A percentile compares a stretch with the other conserved stretches of the same genome.
Evolutionary conservation across 176 grass and related monocot genomes (phyloP).

Genomic region (Carex parvula): DNA sequence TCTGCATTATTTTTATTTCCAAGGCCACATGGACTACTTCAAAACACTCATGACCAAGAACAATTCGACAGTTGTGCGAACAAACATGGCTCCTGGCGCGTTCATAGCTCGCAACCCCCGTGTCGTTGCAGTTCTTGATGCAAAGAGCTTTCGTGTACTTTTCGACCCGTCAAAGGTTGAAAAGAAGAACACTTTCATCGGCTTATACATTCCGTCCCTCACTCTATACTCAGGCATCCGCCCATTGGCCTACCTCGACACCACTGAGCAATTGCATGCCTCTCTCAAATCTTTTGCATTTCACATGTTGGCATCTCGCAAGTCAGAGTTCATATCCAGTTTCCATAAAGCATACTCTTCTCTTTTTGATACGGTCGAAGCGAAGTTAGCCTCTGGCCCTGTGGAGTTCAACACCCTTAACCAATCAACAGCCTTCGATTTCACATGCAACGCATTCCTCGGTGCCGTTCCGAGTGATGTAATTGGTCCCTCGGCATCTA

Average conservation of each 20-base stretch:
- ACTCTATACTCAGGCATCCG: conserved; percentile 32
- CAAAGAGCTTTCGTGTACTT: conserved; percentile 32
- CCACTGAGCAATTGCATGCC: conserved; percentile 30
- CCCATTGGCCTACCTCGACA: conserved; percentile 34
- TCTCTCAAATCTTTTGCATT: conserved; percentile 31
- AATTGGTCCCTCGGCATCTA: background rate
- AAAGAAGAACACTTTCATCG: conserved; percentile 31
- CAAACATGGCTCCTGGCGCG: conserved; percentile 25
- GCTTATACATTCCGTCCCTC: conserved; percentile 36
- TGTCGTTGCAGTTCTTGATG: conserved; percentile 38
- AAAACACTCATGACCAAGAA: conserved; percentile 20
- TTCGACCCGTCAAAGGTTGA: conserved; percentile 41
- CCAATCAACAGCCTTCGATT: conserved; percentile 31
- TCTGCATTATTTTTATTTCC: conserved; percentile 37
- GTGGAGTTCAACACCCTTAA: conserved; percentile 35
- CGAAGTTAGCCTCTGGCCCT: conserved; percentile 13
- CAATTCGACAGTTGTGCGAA: conserved; percentile 29
- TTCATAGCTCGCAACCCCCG: conserved; percentile 28
- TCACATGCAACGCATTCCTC: conserved; percentile 11
- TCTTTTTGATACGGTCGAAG: conserved; percentile 33
- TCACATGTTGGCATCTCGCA: conserved; percentile 31
- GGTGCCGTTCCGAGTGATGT: background rate
- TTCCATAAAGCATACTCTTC: conserved; percentile 21
- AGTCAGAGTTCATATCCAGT: conserved; percentile 15
- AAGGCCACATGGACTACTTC: conserved; percentile 35